Evolutionary conservation across 306 rosid genomes (phyloP).

Genomic region (Cucurbita ficifolia): DNA sequence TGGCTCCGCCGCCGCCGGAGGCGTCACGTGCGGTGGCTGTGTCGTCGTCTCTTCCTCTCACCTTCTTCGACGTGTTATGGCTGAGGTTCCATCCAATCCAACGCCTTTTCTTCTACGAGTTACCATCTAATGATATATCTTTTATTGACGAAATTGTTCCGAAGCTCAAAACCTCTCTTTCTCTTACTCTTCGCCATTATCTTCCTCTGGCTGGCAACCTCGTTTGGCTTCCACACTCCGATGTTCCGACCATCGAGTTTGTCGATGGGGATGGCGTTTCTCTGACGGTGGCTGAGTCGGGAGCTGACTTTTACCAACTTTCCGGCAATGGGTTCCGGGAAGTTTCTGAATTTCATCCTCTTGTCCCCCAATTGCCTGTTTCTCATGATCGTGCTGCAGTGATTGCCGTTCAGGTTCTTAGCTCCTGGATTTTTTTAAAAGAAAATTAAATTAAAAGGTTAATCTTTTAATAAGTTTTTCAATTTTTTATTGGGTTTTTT

Average conservation of each 20-base stretch:
- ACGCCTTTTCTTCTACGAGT: conserved; percentile 2
- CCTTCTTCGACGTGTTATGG: conserved; percentile 18
- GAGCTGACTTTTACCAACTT: background rate
- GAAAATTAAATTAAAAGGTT: no score
- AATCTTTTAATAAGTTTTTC: no score
- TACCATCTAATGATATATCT: background rate
- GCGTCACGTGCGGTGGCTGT: background rate
- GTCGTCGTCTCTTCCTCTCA: conserved; percentile 12
- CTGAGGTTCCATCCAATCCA: background rate
- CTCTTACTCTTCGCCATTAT: background rate
- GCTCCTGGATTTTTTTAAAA: background rate
- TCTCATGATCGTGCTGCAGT: background rate
- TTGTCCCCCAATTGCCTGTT: background rate
- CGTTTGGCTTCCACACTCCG: background rate
- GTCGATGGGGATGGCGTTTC: background rate
- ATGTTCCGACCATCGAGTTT: background rate
- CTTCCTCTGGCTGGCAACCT: background rate
- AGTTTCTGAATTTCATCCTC: background rate
- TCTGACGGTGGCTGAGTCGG: background rate
- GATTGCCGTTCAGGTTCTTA: background rate
- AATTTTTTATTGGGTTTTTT: no score
- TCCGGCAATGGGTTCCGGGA: background rate
- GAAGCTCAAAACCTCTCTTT: background rate
- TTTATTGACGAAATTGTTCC: background rate
- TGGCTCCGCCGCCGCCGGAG: conserved; percentile 13